Evolutionary conservation across 257 asterid genomes (phyloP).

Genomic region (Lycium barbarum): DNA sequence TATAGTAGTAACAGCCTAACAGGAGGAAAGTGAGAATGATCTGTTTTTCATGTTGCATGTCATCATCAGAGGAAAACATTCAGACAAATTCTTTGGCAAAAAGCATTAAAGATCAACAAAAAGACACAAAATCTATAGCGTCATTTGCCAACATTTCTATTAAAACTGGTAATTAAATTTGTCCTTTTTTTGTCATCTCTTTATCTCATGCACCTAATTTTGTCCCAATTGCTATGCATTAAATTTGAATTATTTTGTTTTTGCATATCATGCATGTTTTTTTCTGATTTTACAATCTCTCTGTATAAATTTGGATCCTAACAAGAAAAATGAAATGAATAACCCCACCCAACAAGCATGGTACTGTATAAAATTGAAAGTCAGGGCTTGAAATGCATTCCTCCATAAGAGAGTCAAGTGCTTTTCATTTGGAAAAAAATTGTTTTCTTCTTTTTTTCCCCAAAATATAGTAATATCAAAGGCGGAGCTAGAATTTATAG

Average conservation of each 20-base stretch:
- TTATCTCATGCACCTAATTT: background rate
- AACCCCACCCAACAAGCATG: background rate
- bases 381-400: background rate
- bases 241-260: background rate
- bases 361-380: background rate
- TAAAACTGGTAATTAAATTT: constrained; percentile 52
- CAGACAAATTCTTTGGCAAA: constrained; percentile 37
- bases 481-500: background rate
- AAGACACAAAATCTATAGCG: constrained; percentile 54
- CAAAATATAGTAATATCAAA: background rate
- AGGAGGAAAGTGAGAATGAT: constrained; percentile 26
- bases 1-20: background rate
- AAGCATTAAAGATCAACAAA: constrained; percentile 37
- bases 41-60: constrained; percentile 34
- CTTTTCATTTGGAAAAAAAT: background rate
- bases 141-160: constrained; percentile 60
- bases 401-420: background rate
- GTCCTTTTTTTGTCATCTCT: background rate
- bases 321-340: constrained; percentile 15
- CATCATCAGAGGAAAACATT: background rate
- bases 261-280: background rate
- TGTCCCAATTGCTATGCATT: background rate
- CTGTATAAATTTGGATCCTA: background rate
- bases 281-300: background rate
- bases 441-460: too few relatives aligned